These are phyloP conservation scores for Apiospora malaysiana DNA, from an alignment of 2,329 filamentous ascomycete species.

Conservation along the genomic window DNA sequence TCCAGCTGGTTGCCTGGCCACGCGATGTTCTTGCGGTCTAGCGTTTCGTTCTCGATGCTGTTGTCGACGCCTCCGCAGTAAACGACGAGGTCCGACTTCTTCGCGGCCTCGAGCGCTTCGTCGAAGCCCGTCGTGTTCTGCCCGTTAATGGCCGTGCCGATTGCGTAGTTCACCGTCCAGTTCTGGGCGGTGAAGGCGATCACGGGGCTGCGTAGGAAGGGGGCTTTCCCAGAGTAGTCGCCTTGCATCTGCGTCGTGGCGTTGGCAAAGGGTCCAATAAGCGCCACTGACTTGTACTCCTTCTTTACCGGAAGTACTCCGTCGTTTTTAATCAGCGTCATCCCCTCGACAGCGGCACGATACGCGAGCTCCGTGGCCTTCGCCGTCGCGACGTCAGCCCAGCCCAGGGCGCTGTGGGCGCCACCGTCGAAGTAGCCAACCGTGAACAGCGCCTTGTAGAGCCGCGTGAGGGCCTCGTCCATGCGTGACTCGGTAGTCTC, in stretches of 20 bases:
- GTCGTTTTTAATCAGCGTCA: constrained; percentile 39
- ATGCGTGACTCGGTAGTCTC: constrained; percentile 35
- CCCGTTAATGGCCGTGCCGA: constrained; percentile 36
- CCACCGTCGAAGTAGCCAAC: constrained; percentile 41
- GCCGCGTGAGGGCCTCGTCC: constrained; percentile 37
- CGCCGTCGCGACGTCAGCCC: constrained; percentile 31
- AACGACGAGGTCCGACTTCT: constrained; percentile 56
- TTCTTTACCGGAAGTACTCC: constrained; percentile 45
- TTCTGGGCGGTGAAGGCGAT: constrained; percentile 39
- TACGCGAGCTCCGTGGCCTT: constrained; percentile 33
- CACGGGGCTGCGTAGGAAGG: constrained; percentile 20
- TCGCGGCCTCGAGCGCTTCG: constrained; percentile 45
- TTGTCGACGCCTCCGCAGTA: constrained; percentile 63
- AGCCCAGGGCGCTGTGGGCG: constrained; percentile 22
- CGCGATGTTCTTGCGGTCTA: constrained; percentile 56
- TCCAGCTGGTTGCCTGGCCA: constrained; percentile 60
- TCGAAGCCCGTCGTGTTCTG: constrained; percentile 40
- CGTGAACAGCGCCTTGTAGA: constrained; percentile 42
- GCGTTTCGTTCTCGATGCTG: constrained; percentile 56
- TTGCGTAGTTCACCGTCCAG: constrained; percentile 47
- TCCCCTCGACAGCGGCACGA: constrained; percentile 34
- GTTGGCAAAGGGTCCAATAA: constrained; percentile 19
- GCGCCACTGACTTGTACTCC: constrained; percentile 10
- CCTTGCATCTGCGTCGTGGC: constrained; percentile 21
- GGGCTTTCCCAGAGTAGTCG: constrained; percentile 20